Evolutionary conservation across 2,329 filamentous ascomycete genomes (phyloP).

Genomic region (Didymella glomerata): DNA sequence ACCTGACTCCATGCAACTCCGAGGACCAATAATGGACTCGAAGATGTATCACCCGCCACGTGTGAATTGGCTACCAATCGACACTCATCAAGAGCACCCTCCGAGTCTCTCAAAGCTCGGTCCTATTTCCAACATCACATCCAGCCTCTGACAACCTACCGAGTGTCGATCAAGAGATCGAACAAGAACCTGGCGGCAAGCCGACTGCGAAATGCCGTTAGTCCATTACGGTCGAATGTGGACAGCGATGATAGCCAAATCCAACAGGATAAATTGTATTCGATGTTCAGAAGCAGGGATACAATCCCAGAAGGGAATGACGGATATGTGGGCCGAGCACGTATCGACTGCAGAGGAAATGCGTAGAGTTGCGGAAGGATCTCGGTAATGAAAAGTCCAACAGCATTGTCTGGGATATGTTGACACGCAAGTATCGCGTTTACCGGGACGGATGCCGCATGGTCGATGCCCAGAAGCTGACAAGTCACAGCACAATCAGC

Average conservation of each 20-base stretch:
- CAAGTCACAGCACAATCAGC: no score
- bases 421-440: no score
- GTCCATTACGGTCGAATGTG: neutral
- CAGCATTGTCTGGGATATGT: no score
- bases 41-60: neutral
- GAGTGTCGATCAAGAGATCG: neutral
- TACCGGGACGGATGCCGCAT: no score
- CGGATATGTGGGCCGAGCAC: neutral
- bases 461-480: no score
- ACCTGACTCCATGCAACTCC: neutral
- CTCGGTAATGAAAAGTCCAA: no score
- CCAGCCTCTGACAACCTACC: neutral
- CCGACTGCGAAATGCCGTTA: no score
- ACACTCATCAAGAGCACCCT: no score
- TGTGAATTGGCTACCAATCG: no score
- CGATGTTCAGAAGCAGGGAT: neutral
- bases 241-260: neutral
- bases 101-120: neutral
- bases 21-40: neutral
- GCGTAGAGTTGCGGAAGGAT: no score
- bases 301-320: neutral
- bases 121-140: neutral
- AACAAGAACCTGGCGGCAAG: neutral
- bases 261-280: neutral
- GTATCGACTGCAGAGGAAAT: no score